A percentile compares a stretch with the other conserved stretches of the same genome.
Conservation (phyloP, 2,329 filamentous ascomycete species). For the Chaetomium globosum region DNA sequence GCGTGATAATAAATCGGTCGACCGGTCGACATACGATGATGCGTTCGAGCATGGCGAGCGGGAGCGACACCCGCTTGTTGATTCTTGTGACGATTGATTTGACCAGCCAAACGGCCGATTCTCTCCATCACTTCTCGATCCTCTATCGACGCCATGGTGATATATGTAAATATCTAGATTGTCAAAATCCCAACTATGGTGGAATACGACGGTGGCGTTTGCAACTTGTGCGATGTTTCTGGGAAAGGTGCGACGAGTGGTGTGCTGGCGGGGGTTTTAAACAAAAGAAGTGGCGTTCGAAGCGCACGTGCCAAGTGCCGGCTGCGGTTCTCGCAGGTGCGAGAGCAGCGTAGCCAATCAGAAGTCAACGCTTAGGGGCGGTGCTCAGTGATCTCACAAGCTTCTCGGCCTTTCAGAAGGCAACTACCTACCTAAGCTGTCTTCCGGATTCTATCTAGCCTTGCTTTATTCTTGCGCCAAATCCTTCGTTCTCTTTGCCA, state of each 20-base stretch:
- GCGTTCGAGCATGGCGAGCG: slow-evolving; percentile 32
- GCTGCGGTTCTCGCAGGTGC: background rate
- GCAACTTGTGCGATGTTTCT: background rate
- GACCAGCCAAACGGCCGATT: slow-evolving; percentile 60
- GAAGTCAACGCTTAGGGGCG: background rate
- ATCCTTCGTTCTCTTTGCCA: background rate
- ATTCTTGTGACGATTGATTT: slow-evolving; percentile 79
- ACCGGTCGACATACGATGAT: slow-evolving; percentile 44
- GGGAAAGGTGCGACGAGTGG: background rate
- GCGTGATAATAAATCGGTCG: slow-evolving; percentile 10
- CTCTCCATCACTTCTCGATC: slow-evolving; percentile 57
- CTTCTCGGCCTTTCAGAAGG: background rate
- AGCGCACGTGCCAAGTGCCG: slow-evolving; percentile 4
- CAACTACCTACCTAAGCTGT: background rate
- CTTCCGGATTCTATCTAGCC: background rate
- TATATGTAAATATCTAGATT: background rate
- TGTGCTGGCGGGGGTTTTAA: background rate
- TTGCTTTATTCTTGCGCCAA: background rate
- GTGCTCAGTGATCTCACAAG: background rate
- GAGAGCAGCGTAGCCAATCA: slow-evolving; percentile 4
- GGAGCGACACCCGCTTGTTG: slow-evolving; percentile 53
- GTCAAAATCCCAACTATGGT: background rate
- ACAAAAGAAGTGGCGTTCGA: background rate
- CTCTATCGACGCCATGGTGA: slow-evolving; percentile 51
- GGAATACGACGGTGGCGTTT: background rate